phyloP scores from a whole-genome alignment of 345 rosid genomes.

The Viola odorata region DNA sequence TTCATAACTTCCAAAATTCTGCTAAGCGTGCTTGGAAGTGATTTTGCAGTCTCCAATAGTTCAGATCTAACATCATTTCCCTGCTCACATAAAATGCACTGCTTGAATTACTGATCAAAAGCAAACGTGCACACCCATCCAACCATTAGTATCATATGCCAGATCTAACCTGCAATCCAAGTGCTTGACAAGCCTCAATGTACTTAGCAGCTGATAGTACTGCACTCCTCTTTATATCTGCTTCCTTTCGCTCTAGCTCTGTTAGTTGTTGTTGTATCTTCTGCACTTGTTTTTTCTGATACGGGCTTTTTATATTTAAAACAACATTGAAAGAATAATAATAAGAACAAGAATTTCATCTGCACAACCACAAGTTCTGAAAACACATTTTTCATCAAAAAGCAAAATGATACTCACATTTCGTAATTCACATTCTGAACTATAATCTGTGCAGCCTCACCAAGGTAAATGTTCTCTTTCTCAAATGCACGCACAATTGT shows the following conservation, averaged over 20 bases:
- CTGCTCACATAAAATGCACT: constrained; percentile 33
- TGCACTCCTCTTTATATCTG: constrained; percentile 80
- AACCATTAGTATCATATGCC: constrained; percentile 10
- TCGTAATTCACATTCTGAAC: constrained; percentile 90
- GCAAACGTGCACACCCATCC: constrained; percentile 8
- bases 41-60: constrained; percentile 85
- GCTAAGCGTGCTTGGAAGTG: constrained; percentile 72
- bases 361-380: no score
- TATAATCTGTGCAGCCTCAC: constrained; percentile 91
- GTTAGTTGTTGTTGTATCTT: constrained; percentile 83
- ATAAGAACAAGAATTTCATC: constrained; percentile 5
- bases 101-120: constrained; percentile 7
- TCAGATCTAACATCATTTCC: constrained; percentile 85
- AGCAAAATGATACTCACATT: constrained; percentile 47
- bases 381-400: constrained; percentile 1
- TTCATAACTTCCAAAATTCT: constrained; percentile 67
- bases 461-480: constrained; percentile 83
- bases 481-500: constrained; percentile 70
- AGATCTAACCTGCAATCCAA: constrained; percentile 75
- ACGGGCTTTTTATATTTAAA: constrained; percentile 46
- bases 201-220: constrained; percentile 79
- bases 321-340: constrained; percentile 11
- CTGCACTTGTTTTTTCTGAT: constrained; percentile 93
- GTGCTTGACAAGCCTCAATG: constrained; percentile 89
- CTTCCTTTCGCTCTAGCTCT: constrained; percentile 90